Evolutionary conservation across 176 grass and related monocot species (phyloP).

Genomic region (Hyparrhenia diplandra): DNA sequence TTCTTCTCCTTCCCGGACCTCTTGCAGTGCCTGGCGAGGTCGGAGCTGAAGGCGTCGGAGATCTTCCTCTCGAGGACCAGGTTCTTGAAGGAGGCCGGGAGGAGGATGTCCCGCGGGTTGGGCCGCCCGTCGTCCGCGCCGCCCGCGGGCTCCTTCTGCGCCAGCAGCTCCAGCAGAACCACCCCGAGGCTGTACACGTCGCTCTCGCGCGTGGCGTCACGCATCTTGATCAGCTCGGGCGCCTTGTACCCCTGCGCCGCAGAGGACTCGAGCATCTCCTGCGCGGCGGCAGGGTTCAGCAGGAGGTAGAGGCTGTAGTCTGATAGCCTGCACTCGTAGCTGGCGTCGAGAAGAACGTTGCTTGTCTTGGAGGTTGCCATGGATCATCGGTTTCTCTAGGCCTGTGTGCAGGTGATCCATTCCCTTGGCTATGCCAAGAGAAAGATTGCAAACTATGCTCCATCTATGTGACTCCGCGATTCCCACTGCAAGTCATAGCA

Average conservation of each 20-base stretch:
- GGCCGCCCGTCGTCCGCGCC: conserved; percentile 1
- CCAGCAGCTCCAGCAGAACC: conserved; percentile 82
- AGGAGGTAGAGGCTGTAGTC: conserved; percentile 79
- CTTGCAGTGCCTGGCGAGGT: conserved; percentile 48
- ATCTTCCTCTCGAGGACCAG: conserved; percentile 75
- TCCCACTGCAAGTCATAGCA: conserved; percentile 50
- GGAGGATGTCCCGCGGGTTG: conserved; percentile 49
- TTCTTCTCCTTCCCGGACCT: conserved; percentile 45
- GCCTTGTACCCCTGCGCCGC: conserved; percentile 76
- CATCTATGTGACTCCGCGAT: conserved; percentile 81
- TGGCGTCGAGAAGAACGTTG: conserved; percentile 71
- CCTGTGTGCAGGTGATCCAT: conserved; percentile 79
- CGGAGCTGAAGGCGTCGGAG: conserved; percentile 56
- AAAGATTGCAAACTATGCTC: conserved; percentile 68
- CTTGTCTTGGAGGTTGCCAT: conserved; percentile 89
- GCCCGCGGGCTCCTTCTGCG: conserved; percentile 42
- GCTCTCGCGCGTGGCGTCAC: conserved; percentile 57
- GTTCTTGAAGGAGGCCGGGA: conserved; percentile 60
- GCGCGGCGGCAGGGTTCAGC: conserved; percentile 39
- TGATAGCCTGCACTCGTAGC: conserved; percentile 53
- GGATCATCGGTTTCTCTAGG: conserved; percentile 56
- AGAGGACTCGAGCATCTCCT: conserved; percentile 78
- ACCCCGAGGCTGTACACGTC: conserved; percentile 80
- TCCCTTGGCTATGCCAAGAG: conserved; percentile 66
- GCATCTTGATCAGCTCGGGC: conserved; percentile 80